Base-by-base conservation (phyloP, 768 basidiomycete species). In the Xanthoconium purpureum region DNA sequence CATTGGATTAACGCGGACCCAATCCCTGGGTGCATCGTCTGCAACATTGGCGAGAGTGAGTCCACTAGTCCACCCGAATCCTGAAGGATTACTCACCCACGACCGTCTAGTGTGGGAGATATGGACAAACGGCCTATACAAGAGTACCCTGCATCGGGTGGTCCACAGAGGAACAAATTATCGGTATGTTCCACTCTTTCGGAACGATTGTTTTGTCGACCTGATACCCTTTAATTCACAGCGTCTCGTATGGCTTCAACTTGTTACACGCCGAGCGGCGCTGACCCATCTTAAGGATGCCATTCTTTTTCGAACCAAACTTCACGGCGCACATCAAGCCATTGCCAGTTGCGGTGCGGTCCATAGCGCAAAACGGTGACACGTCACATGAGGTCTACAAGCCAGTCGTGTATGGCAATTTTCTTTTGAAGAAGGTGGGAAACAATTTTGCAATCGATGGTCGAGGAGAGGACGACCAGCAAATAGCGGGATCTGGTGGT, bases 261-360 rank as follows among this genome's bases (percentile, higher is more conserved):
- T 50, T 53, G 18, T 15, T 43, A 15, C 28, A n/a, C 33, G 12
- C 38, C 30, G 40, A 45, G 15, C 6, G 3, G 14, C 17, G 20
- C 64, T 65, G n/a, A 59, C 43, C 13, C 39, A 52, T 42, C 28
- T 45, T 8, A 54, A 92, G 90, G 10, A 80, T 95, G 18, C 94
- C 94, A 0, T 96, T 96, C 74, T 97, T 97, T 78, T 96, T 90
- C 60, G 94, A 96, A 70, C 94, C 94, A 0, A 91, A 90, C 55
- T 93, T 91, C 64, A 76, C 85, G 56, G 89, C 93, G 0, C 55
- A 75, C 2, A 74, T 97, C 46, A 71, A 78, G 59, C 89, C 92
- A 1, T 73, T 95, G 7, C 75, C 77, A 5, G 84, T 85, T 7
- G 85, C 84, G 0, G 64, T 78, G 29, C 80, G 85, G 35, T 63